Base-by-base conservation (phyloP, 2,329 filamentous ascomycete species). In the Blastomyces silverae region DNA sequence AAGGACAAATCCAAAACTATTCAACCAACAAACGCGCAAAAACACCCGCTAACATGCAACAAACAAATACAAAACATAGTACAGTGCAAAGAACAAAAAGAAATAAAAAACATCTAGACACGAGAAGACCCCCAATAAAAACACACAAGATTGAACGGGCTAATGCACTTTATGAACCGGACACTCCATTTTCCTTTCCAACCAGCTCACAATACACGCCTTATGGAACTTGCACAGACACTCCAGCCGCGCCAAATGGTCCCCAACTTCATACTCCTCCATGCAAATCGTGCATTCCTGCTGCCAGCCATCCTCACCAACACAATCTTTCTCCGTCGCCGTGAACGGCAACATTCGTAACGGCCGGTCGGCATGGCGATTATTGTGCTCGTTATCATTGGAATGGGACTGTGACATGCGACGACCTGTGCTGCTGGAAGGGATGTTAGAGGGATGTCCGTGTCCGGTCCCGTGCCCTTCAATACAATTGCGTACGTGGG, bases 161-260 rank as follows among this genome's bases (percentile, higher is more conserved):
- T 70, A 72, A 55, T 69, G 71, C 8, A 75, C 69, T 69, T 85
- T 84, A 75, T 87, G 85, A 65, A 86, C 85, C 1, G 85, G 85
- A 73, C 85, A 88, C 80, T 71, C 85, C 78, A 70, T 78, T 73
- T 71, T 85, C 78, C 75, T 82, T 63, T 81, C 80, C 78, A 85
- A 86, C 85, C 85, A 88, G 64, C 81, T 78, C 61, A 82, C 76
- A 64, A 88, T 87, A 71, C 85, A 88, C 59, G 74, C 74, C 73
- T 83, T 80, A 72, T 87, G 85, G 67, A 87, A 88, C 69, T 86
- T 86, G 76, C 85, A 88, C 67, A 85, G 76, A 71, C 85, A 88
- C 69, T 86, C 84, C 70, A 88, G 74, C 66, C 85, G 77, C 11
- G 83, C 84, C 77, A 88, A 78, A 69, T 81, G 78, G 70, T 85